A percentile compares a stretch with the other conserved stretches of the same genome.
Evolutionary conservation across 2,329 filamentous ascomycete genomes (phyloP).

Genomic region (Aspergillus uvarum): DNA sequence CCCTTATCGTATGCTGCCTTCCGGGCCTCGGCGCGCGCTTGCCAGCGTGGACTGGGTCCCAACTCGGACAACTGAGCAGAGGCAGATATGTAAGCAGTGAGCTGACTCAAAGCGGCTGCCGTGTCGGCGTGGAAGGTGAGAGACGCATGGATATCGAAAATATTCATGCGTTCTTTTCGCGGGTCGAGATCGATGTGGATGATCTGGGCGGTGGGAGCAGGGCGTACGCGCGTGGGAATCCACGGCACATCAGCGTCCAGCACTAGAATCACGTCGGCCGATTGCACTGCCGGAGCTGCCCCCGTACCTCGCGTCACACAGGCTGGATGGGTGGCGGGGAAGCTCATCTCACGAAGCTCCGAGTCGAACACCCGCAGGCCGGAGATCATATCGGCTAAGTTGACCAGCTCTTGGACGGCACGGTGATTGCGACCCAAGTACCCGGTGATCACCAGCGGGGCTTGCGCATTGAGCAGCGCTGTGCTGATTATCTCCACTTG

Average conservation of each 20-base stretch:
- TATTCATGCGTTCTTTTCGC: constrained; percentile 48
- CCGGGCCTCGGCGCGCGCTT: not conserved
- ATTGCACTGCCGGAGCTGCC: constrained; percentile 66
- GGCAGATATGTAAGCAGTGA: constrained; percentile 6
- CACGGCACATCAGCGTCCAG: constrained; percentile 87
- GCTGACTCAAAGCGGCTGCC: constrained; percentile 1
- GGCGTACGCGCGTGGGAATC: constrained; percentile 56
- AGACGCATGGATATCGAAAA: constrained; percentile 12
- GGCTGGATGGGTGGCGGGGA: constrained; percentile 32
- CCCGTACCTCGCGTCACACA: constrained; percentile 61
- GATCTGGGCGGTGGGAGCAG: constrained; percentile 48
- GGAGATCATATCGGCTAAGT: constrained; percentile 47
- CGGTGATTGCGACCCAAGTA: constrained; percentile 49
- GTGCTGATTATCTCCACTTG: constrained; percentile 40
- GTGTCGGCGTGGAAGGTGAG: constrained; percentile 12
- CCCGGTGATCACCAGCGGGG: constrained; percentile 50
- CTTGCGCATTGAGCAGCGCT: constrained; percentile 44
- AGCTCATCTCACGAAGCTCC: constrained; percentile 55
- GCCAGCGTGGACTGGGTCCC: not conserved
- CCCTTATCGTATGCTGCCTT: not conserved
- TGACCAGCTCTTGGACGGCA: constrained; percentile 43
- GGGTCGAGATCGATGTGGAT: constrained; percentile 66
- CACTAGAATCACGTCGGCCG: constrained; percentile 79
- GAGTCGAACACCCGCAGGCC: constrained; percentile 51
- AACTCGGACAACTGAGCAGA: not conserved